phyloP scores from a whole-genome alignment of 2,329 filamentous ascomycete species.

The Teratosphaeria epicoccoides region DNA sequence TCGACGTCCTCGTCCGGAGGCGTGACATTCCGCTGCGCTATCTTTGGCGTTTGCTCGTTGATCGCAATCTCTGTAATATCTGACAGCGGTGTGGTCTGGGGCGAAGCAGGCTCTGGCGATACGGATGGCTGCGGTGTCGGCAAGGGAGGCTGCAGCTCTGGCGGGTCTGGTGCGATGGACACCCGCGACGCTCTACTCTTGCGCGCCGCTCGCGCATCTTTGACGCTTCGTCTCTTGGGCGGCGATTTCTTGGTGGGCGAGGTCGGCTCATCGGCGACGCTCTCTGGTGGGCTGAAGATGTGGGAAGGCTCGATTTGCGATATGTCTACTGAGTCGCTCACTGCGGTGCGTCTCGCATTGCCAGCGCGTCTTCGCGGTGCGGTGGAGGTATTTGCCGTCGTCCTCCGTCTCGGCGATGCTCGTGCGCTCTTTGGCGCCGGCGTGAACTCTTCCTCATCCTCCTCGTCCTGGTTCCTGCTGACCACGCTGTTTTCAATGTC shows the following conservation, averaged over 20 bases:
- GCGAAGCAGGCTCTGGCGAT: conserved; percentile 23
- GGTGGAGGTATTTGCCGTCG: conserved; percentile 36
- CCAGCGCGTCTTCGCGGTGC: conserved; percentile 34
- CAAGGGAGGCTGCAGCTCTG: conserved; percentile 28
- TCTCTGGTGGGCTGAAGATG: conserved; percentile 48
- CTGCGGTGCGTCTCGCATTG: conserved; percentile 36
- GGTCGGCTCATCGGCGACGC: conserved; percentile 37
- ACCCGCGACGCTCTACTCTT: conserved; percentile 29
- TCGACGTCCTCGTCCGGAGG: conserved; percentile 12
- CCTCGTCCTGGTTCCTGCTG: conserved; percentile 42
- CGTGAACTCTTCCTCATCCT: conserved; percentile 64
- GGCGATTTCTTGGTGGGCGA: conserved; percentile 50
- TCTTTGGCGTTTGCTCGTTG: conserved; percentile 48
- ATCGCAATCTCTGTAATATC: conserved; percentile 62
- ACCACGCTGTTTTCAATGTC: conserved; percentile 48
- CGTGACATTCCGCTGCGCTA: conserved; percentile 5
- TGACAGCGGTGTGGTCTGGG: conserved; percentile 51
- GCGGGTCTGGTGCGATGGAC: conserved; percentile 29
- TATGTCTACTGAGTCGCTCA: conserved; percentile 45
- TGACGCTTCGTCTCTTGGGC: conserved; percentile 51
- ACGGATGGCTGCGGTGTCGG: conserved; percentile 41
- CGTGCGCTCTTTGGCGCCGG: conserved; percentile 55
- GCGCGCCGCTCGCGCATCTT: conserved; percentile 42
- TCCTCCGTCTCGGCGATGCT: conserved; percentile 45
- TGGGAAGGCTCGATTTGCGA: conserved; percentile 54